A percentile compares a stretch with the other conserved stretches of the same genome.
These are phyloP conservation scores for Phytopythium mirpurense DNA, from an alignment of 352 stramenopile species.

Conservation along the genomic window DNA sequence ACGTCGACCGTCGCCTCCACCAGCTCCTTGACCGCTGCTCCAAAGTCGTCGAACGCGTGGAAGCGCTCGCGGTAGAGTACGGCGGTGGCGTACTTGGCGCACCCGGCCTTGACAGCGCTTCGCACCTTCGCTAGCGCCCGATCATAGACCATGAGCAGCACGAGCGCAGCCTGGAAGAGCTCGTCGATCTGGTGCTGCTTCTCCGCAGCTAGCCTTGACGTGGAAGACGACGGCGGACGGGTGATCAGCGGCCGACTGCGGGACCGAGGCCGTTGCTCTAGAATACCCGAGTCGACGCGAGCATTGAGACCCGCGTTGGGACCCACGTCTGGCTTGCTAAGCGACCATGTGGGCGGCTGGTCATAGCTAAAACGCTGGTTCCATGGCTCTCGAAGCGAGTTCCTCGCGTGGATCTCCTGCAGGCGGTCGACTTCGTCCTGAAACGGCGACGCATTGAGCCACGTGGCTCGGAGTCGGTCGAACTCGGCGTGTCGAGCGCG, in stretches of 20 bases:
- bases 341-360: not conserved
- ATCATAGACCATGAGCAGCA: conserved; percentile 33
- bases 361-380: conserved; percentile 4
- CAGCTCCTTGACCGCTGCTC: conserved; percentile 21
- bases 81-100: conserved; percentile 28
- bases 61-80: conserved; percentile 56
- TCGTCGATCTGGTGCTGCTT: conserved; percentile 13
- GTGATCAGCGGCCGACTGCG: conserved; percentile 1
- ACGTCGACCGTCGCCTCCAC: conserved; percentile 22
- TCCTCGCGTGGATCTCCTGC: conserved; percentile 22
- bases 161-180: conserved; percentile 28
- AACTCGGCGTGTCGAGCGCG: conserved; percentile 20
- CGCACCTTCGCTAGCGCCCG: conserved; percentile 17
- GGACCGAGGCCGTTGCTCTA: conserved; percentile 10
- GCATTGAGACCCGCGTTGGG: not conserved
- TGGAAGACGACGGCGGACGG: not conserved
- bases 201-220: not conserved
- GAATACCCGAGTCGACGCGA: not conserved
- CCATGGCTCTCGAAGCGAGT: conserved; percentile 22
- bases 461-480: conserved; percentile 23
- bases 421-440: conserved; percentile 32
- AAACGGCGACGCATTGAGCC: conserved; percentile 24
- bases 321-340: not conserved
- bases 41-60: conserved; percentile 54
- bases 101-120: conserved; percentile 9